phyloP scores from a whole-genome alignment of 352 stramenopile genomes.

The Phytophthora crassamura region DNA sequence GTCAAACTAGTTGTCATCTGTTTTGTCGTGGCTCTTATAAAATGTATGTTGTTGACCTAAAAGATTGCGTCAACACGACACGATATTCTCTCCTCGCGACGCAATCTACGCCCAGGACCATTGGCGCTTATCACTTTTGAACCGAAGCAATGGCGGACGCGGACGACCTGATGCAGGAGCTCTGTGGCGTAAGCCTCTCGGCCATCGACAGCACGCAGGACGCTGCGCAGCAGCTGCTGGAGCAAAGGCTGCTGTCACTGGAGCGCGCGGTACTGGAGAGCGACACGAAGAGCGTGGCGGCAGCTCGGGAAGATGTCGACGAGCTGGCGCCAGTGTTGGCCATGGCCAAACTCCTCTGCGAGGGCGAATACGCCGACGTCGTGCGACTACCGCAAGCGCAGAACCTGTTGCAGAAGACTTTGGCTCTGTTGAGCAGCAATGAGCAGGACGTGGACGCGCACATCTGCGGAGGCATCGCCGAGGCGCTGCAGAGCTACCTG shows the following conservation, averaged over 20 bases:
- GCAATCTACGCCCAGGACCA: background rate
- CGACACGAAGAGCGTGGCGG: slow-evolving; percentile 33
- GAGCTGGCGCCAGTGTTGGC: slow-evolving; percentile 36
- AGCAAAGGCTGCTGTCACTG: slow-evolving; percentile 45
- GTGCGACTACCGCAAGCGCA: slow-evolving; percentile 50
- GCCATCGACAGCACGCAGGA: slow-evolving; percentile 47
- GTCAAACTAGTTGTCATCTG: too few relatives aligned
- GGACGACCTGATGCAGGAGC: slow-evolving; percentile 70
- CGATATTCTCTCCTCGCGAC: too few relatives aligned
- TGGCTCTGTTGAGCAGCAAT: slow-evolving; percentile 20
- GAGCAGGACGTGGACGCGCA: slow-evolving; percentile 44
- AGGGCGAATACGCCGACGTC: slow-evolving; percentile 68
- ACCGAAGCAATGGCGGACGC: slow-evolving; percentile 52
- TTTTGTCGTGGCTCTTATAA: too few relatives aligned
- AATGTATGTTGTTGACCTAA: too few relatives aligned
- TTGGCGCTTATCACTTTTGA: slow-evolving; percentile 15
- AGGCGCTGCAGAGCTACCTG: slow-evolving; percentile 52
- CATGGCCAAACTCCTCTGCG: slow-evolving; percentile 64
- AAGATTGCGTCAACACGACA: too few relatives aligned
- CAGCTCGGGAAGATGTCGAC: slow-evolving; percentile 10
- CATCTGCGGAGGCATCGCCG: slow-evolving; percentile 52
- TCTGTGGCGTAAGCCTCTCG: slow-evolving; percentile 59
- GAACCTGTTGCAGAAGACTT: slow-evolving; percentile 32
- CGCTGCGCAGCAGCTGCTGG: slow-evolving; percentile 43
- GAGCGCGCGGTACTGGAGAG: slow-evolving; percentile 73